Conservation (phyloP, 176 grass and related monocot genomes). For the Elymus sibiricus region DNA sequence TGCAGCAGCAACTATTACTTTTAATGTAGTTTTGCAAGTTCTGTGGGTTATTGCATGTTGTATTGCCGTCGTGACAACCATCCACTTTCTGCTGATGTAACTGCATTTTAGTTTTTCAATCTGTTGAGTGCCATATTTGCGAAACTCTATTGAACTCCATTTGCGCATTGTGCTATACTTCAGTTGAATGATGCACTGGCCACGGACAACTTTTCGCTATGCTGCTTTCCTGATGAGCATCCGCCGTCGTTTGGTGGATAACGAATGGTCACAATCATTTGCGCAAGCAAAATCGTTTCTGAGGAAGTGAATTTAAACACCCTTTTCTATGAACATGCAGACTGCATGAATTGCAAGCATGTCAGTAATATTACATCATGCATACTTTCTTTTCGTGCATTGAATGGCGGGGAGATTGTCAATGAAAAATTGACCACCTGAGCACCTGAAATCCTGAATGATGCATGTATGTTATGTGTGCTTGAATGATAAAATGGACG, state of each 20-base stretch:
- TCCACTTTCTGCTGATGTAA: not conserved
- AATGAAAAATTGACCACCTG: not conserved
- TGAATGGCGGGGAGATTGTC: not conserved
- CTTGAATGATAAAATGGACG: not conserved
- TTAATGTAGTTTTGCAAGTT: constrained; percentile 15
- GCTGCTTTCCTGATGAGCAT: not conserved
- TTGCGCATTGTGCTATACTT: not conserved
- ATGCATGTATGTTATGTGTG: not conserved
- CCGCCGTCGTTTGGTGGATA: not conserved
- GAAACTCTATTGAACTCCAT: not conserved
- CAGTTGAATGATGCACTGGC: not conserved
- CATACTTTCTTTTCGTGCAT: not conserved
- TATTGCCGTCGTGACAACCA: not conserved
- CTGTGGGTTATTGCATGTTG: not conserved
- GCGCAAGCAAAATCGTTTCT: not conserved
- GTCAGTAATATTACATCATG: not conserved
- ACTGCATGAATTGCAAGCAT: not conserved
- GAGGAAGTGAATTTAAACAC: not conserved
- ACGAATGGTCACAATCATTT: not conserved
- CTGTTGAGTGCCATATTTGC: not conserved
- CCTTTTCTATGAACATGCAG: not conserved
- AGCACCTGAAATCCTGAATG: not conserved
- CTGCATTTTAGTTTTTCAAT: constrained; percentile 9
- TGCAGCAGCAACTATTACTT: constrained; percentile 34
- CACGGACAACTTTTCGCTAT: not conserved